Base-by-base conservation (phyloP, 2,329 filamentous ascomycete genomes). In the Onygenales sp. region DNA sequence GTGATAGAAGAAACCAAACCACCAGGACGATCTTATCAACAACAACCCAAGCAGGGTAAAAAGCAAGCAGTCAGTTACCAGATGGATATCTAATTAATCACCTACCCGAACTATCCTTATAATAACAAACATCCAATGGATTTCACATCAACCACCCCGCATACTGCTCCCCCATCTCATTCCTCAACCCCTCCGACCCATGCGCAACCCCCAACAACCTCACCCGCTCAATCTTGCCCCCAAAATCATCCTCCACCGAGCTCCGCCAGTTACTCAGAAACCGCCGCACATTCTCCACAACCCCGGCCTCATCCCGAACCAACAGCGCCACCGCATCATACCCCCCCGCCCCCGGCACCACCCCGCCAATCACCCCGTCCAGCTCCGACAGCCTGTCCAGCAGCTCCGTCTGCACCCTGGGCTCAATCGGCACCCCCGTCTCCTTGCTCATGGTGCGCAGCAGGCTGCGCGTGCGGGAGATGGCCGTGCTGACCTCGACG, bases 261-360 rank as follows among this genome's bases (percentile, higher is more conserved):
- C 71, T 74, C 60, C 78, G 83, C 85, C 89, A 97, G 31, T 73
- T 71, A 17, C 72, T 73, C 55, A 95, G 69, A 43, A 89, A 83
- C 43, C 72, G 69, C 57, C 79, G 76, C 21, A 97, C 69, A 10
- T 75, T 72, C 21, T 66, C 65, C 53, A 85, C 72, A 1, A 88
- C 87, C 48, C 78, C 78, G 38, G 76, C 77, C 51, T 87, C 83
- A 62, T 96, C 88, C 62, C 80, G 78, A 59, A 95, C 81, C 55
- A 98, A 69, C 56, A 98, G 69, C 0, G 86, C 87, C 53, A 95
- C 78, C 1, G 93, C 93, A 74, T 98, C 93, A 64, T 87, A 96
- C 0, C 93, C 93, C 8, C 93, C 93, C 0, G 93, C 93, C 0
- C 93, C 93, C 0, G 93, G 93, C 0, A 96, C 93, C 0, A 97